Evolutionary conservation across 176 grass and related monocot species (phyloP), one percentile per base, ranked within the genome.

Genomic region (Saccharum spontaneum): DNA sequence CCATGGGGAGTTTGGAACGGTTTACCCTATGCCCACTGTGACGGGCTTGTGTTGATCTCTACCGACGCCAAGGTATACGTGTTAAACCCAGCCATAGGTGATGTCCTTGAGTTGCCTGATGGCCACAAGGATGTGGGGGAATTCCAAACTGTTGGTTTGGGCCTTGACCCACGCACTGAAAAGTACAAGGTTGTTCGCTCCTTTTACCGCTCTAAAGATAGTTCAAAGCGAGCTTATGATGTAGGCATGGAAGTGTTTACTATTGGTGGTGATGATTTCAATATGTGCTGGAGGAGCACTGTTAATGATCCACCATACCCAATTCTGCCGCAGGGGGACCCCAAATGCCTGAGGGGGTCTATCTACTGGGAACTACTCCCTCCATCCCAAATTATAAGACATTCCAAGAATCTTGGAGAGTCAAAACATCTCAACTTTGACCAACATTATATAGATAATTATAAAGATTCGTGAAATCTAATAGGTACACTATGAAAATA

Each of bases 171-270:
- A 49, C 12, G 23, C 43, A 49, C 71, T 24, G 26, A 46, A 43
- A 73, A 15, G n/a, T 73, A 73, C 43, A 73, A 73, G 71, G 71
- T 73, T 48, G 71, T 17, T 73, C 23, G 71, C 13, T 48, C 13
- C 43, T 73, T 48, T 17, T 74, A 74, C 44, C 71, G 43, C 13
- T 74, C 71, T 3, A 5, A 4, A 49, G 43, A 74, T 49, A 3
- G 8, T 31, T 8, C 2, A 3, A 5, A 15, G 41, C 11, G 13
- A 4, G 12, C 44, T 49, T 74, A 74, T 2, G 24, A 50, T 31
- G 24, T 14, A 6, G 40, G n/a, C 7, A 72, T 72, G 69, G 24
- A 74, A 44, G 24, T 74, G 43, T 74, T 74, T 33, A 18, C 71
- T 9, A 48, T 74, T 24, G 13, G 44, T 41, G 43, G 43, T 16